These are phyloP conservation scores for Rosa chinensis DNA, from an alignment of 306 rosid species.

Conservation along the genomic window DNA sequence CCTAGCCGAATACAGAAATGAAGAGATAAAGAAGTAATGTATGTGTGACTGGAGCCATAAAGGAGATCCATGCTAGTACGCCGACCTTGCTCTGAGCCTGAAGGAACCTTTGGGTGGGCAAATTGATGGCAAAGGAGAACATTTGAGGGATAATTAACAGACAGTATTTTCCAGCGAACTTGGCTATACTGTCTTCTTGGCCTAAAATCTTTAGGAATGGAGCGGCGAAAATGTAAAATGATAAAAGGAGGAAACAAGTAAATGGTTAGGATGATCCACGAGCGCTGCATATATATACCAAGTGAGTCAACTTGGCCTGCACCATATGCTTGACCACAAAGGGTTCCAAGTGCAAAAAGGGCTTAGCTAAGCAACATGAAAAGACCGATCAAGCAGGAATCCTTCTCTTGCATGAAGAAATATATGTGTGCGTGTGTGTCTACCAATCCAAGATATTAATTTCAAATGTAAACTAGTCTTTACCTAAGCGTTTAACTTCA, in stretches of 20 bases:
- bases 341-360: constrained; percentile 20
- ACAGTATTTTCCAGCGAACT: constrained; percentile 40
- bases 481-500: no score
- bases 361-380: no score
- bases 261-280: constrained; percentile 24
- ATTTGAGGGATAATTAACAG: constrained; percentile 48
- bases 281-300: constrained; percentile 20
- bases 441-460: no score
- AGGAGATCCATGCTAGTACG: constrained; percentile 55
- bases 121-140: constrained; percentile 46
- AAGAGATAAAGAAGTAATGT: constrained; percentile 52
- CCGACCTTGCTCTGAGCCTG: constrained; percentile 60
- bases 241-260: not conserved
- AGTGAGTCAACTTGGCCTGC: constrained; percentile 24
- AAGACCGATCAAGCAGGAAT: no score
- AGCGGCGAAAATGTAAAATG: constrained; percentile 9
- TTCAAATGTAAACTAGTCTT: no score
- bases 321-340: constrained; percentile 29
- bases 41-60: constrained; percentile 41
- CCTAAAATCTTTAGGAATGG: constrained; percentile 24
- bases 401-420: no score
- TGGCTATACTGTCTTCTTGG: constrained; percentile 34
- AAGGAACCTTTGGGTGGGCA: constrained; percentile 59
- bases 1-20: constrained; percentile 35
- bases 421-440: no score